These are phyloP conservation scores for Xylaria cubensis DNA, from an alignment of 495 filamentous ascomycete genomes.

Conservation along the genomic window DNA sequence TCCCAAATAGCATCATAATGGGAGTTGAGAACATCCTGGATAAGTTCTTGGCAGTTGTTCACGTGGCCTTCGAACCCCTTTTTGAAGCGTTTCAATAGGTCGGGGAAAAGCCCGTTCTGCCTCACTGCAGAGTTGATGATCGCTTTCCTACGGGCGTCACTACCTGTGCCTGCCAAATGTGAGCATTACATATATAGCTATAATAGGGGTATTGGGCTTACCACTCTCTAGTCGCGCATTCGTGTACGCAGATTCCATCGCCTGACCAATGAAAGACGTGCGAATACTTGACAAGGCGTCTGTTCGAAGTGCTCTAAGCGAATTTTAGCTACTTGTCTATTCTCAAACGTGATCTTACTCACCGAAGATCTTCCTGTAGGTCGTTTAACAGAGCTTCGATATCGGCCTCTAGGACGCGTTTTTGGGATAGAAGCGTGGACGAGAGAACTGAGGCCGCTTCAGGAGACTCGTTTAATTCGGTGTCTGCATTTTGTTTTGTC, in stretches of 20 bases:
- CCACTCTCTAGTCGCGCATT: constrained; percentile 31
- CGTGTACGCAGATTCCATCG: constrained; percentile 42
- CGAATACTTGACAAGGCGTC: constrained; percentile 42
- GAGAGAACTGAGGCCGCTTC: constrained; percentile 20
- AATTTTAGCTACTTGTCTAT: constrained; percentile 3
- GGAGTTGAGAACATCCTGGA: constrained; percentile 26
- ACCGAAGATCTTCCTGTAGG: constrained; percentile 22
- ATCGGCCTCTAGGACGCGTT: constrained; percentile 25
- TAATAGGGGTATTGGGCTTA: constrained; percentile 22
- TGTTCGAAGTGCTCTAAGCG: constrained; percentile 32
- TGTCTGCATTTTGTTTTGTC: background rate
- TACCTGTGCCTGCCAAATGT: constrained; percentile 39
- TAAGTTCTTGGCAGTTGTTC: constrained; percentile 30
- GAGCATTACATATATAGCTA: constrained; percentile 4
- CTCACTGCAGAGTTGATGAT: constrained; percentile 38
- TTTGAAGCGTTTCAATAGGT: constrained; percentile 32
- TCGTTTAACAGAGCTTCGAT: constrained; percentile 25
- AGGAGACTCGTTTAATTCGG: constrained; percentile 24
- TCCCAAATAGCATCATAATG: constrained; percentile 36
- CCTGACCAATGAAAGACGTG: constrained; percentile 43
- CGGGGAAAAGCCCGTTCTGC: constrained; percentile 33
- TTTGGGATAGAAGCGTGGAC: constrained; percentile 24
- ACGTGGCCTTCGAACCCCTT: constrained; percentile 31
- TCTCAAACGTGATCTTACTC: background rate
- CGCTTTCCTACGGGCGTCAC: constrained; percentile 37